Base-by-base conservation (phyloP, 2,329 filamentous ascomycete species). In the Neophaeococcomyces aloes region DNA sequence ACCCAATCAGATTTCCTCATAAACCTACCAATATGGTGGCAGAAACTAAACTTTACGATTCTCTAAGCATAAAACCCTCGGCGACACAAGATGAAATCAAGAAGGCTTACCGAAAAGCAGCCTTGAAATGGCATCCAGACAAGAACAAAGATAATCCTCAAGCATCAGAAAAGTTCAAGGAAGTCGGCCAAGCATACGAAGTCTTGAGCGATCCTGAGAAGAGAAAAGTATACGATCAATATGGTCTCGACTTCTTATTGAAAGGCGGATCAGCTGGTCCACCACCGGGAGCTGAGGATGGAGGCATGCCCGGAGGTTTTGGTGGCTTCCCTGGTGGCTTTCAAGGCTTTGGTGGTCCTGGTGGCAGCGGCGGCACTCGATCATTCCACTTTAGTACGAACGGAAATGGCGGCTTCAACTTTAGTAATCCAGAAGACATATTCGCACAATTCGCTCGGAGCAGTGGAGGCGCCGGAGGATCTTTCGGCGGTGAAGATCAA, bases 201-300 rank as follows among this genome's bases (percentile, higher is more conserved):
- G 94, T 98, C 56, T 79, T 98, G 2, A 94, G 86, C 49, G 91
- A 98, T 58, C 88, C 89, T 48, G 88, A 96, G 62, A 98, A 96
- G 68, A 83, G 91, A 58, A 91, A 94, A 65, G 81, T 81, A 32
- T 98, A 98, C 63, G 91, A 98, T 62, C 81, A 89, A 61, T 95
- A 81, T 64, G 91, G 91, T 50, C 81, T 96, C 49, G 91, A 96
- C 57, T 94, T 89, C 68, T 75, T 98, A 40, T 73, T 94, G 25
- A 81, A 83, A 38, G 88, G 88, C 38, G 87, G 86, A 23, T 71
- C 74, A 38, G 69, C 76, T 7, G 78, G 85, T 27, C 77, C 83
- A 7, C 68, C 74, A 23, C 75, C 81, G 6, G 73, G 72, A 17
- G 66, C 65, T 11, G 70, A 70, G n/a, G 66, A 64, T 38, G 67